A percentile compares a stretch with the other conserved stretches of the same genome.
Conservation (phyloP, 176 grass and related monocot species). For the Eleusine coracana region DNA sequence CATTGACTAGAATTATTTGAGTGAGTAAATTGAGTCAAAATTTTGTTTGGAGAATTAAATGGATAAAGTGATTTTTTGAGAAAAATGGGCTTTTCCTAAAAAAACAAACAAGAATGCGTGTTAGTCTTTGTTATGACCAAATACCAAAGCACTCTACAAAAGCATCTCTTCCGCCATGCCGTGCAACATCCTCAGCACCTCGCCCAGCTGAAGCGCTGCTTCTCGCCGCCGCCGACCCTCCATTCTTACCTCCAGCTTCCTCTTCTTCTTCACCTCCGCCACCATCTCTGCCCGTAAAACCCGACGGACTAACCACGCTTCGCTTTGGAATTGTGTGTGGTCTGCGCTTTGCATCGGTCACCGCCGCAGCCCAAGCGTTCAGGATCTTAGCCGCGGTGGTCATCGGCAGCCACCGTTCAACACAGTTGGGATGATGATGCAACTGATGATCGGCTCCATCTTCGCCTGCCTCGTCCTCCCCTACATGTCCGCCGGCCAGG, state of each 20-base stretch:
- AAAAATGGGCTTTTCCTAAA: no score
- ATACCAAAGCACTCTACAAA: neutral
- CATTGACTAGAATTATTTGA: no score
- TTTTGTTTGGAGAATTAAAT: no score
- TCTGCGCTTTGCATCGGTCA: conserved; percentile 41
- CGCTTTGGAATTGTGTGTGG: no score
- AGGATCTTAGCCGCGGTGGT: conserved; percentile 65
- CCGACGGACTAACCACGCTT: neutral
- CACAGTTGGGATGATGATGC: conserved; percentile 61
- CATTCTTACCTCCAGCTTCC: conserved; percentile 80
- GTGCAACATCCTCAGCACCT: conserved; percentile 37
- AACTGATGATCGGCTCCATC: conserved; percentile 59
- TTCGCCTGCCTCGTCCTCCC: conserved; percentile 77
- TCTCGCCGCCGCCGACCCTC: conserved; percentile 54
- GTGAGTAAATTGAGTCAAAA: no score
- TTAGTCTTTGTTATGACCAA: no score
- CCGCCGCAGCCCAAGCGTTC: conserved; percentile 66
- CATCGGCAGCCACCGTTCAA: conserved; percentile 60
- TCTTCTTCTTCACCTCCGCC: conserved; percentile 75
- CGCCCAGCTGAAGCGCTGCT: conserved; percentile 39
- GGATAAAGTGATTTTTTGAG: no score
- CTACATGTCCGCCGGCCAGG: conserved; percentile 69
- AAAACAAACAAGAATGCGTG: no score
- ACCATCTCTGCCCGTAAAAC: conserved; percentile 57
- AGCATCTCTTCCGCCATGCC: conserved; percentile 36